Conservation (phyloP, 495 filamentous ascomycete genomes). For the Neurospora sp. region DNA sequence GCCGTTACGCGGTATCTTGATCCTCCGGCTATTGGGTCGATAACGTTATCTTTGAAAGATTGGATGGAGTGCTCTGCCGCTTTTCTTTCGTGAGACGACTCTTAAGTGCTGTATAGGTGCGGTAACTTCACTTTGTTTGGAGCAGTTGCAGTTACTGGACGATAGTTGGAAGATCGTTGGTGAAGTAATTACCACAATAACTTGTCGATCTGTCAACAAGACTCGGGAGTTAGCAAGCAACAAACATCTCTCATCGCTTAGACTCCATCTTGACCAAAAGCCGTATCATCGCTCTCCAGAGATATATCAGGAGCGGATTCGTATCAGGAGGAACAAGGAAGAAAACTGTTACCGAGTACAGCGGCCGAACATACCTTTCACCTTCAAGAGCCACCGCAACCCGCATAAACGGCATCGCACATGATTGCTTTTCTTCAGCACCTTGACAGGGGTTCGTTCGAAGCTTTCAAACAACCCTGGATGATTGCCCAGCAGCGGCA, state of each 20-base stretch:
- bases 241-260: background rate
- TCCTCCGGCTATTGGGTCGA: background rate
- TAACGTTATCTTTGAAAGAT: background rate
- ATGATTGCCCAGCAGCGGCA: background rate
- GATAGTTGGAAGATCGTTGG: background rate
- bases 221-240: background rate
- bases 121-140: background rate
- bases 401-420: background rate
- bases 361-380: background rate
- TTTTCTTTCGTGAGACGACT: background rate
- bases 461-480: background rate
- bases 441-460: background rate
- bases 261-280: background rate
- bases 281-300: background rate
- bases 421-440: background rate
- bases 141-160: background rate
- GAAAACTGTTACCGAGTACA: background rate
- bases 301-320: background rate
- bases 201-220: background rate
- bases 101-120: background rate
- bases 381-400: background rate
- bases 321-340: background rate
- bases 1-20: background rate
- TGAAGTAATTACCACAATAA: background rate
- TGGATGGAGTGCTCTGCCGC: background rate